Base-by-base conservation (phyloP, 2,329 filamentous ascomycete species). In the Aspergillus sp. region DNA sequence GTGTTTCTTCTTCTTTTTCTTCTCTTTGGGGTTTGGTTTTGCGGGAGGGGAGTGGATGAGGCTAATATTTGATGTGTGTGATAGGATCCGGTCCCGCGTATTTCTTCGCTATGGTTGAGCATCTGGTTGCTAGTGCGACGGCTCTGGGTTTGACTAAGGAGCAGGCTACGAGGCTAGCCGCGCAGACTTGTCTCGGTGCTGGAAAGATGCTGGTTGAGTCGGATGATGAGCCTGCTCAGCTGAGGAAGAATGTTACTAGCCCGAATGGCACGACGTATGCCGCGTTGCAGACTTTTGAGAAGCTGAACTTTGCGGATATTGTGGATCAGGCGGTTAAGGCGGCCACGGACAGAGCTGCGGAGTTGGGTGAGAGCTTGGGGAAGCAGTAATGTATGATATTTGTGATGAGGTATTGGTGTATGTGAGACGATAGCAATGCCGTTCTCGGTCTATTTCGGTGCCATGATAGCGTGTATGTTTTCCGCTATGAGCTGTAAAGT, bases 51-150 rank as follows among this genome's bases (percentile, higher is more conserved):
- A 13, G 7, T 19, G 6, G 25, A 6, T 8, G 44, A 54, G 4
- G 11, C 39, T 54, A 13, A 51, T 21, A 3, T 5, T 21, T 21
- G 27, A 3, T 21, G 38, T 25, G 10, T 19, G 38, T 25, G 48
- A 15, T 19, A 74, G 73, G 73, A 56, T 75, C 73, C n/a, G 73
- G 73, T 10, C 73, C 73, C 5, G 73, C 73, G 7, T 75, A 75
- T 51, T 75, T 75, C 66, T 75, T 75, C 61, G 73, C 73, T 23
- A 74, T 75, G 72, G 73, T 75, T 17, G 73, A 75, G 54, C 72
- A 75, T 53, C 58, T 75, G 3, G 58, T 74, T 30, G 65, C 71
- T 27, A 74, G 72, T 54, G 72, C 72, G 4, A 74, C 70, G 3
- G 67, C 70, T 2, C 62, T 74, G 2, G 73, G 73, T 5, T 64